Evolutionary conservation across 371 early-diverging fungal species (phyloP).

Genomic region (Mortierella sp.): DNA sequence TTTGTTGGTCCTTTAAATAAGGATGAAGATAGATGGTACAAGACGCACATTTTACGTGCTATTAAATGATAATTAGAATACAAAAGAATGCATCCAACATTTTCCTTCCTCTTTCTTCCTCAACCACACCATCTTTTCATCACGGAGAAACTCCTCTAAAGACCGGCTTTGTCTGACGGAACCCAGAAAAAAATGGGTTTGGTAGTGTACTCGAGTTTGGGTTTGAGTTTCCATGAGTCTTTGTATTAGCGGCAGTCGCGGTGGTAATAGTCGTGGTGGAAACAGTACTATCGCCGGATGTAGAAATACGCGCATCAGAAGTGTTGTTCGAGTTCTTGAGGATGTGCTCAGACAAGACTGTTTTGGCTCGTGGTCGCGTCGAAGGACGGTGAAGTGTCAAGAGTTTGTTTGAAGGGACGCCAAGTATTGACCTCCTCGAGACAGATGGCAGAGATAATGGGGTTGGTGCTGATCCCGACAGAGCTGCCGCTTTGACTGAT

Average conservation of each 20-base stretch:
- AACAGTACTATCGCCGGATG: not conserved
- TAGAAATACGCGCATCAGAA: not conserved
- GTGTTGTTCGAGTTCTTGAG: not conserved
- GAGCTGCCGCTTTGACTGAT: slow-evolving; percentile 17
- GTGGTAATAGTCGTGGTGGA: not conserved
- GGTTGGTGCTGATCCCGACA: slow-evolving; percentile 12
- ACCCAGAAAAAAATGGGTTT: slow-evolving; percentile 22
- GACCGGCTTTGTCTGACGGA: slow-evolving; percentile 24
- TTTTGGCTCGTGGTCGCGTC: not conserved
- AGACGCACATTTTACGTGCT: not conserved
- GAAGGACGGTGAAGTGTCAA: not conserved
- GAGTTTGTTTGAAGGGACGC: not conserved
- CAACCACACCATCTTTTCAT: not conserved
- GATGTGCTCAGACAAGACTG: not conserved
- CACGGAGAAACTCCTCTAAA: slow-evolving; percentile 12
- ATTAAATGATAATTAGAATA: not conserved
- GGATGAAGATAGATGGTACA: not conserved
- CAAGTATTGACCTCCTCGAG: not conserved
- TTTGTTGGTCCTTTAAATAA: too few relatives aligned
- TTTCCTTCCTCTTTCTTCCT: not conserved
- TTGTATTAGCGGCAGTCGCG: not conserved
- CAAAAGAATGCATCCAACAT: not conserved
- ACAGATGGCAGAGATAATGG: slow-evolving; percentile 2
- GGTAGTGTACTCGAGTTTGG: slow-evolving; percentile 1
- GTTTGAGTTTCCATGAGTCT: not conserved